Percentiles rank a stretch among this genome's conserved stretches.
Evolutionary conservation across 2,329 filamentous ascomycete species (phyloP).

Genomic region (Ilyonectria sp.): DNA sequence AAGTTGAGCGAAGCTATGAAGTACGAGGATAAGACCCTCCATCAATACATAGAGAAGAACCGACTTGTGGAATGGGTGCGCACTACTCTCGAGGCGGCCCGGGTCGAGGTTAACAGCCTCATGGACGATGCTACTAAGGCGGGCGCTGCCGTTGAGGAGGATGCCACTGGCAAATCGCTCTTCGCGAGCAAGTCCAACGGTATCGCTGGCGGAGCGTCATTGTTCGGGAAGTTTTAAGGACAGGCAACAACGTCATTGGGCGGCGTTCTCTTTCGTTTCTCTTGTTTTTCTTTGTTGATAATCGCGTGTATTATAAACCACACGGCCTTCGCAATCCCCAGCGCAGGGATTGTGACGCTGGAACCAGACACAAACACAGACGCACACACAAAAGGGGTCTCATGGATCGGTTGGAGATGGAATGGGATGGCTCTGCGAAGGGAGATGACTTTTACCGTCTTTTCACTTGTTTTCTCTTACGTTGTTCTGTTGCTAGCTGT

Average conservation of each 20-base stretch:
- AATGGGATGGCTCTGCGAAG: conserved; percentile 23
- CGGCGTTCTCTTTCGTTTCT: conserved; percentile 29
- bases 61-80: conserved; percentile 78
- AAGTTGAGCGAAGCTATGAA: conserved; percentile 81
- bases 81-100: conserved; percentile 56
- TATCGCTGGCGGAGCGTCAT: conserved; percentile 13
- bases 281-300: conserved; percentile 25
- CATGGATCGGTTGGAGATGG: conserved; percentile 36
- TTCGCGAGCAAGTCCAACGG: conserved; percentile 36
- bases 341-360: conserved; percentile 11
- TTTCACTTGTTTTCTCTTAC: conserved; percentile 25
- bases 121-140: conserved; percentile 51
- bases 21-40: conserved; percentile 78
- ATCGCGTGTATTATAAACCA: conserved; percentile 34
- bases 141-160: conserved; percentile 19
- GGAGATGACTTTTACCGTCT: conserved; percentile 16
- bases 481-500: conserved; percentile 16
- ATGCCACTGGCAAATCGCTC: conserved; percentile 37
- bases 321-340: conserved; percentile 6
- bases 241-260: conserved; percentile 23
- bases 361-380: conserved; percentile 28
- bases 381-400: conserved; percentile 29
- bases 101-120: conserved; percentile 51
- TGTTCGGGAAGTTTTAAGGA: conserved; percentile 31
- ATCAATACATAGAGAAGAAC: conserved; percentile 75